phyloP scores from a whole-genome alignment of 495 filamentous ascomycete species.

The Daldinia concentrica region DNA sequence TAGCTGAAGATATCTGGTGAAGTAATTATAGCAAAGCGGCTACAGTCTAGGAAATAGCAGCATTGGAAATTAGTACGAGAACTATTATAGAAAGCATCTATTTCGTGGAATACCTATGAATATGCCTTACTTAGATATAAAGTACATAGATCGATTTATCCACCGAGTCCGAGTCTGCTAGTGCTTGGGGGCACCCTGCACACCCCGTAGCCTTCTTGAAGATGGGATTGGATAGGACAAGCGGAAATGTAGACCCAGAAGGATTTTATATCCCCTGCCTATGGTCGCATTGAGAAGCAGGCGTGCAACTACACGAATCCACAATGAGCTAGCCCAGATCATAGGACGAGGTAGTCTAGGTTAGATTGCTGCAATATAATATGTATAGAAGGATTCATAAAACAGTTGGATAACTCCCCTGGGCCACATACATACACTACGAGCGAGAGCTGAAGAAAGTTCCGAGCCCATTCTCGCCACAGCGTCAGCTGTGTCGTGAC shows the following conservation, averaged over 20 bases:
- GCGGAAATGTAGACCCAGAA: slow-evolving; percentile 25
- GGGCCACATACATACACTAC: not conserved
- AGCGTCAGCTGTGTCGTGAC: slow-evolving; percentile 22
- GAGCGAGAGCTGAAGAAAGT: slow-evolving; percentile 19
- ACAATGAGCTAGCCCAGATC: slow-evolving; percentile 24
- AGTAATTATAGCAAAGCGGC: not conserved
- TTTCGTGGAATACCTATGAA: not conserved
- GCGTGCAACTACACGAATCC: slow-evolving; percentile 28
- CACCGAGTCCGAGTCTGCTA: not conserved
- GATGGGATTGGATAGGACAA: slow-evolving; percentile 24
- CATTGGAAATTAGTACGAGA: not conserved
- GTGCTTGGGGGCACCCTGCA: not conserved
- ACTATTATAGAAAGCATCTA: not conserved
- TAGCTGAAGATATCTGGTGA: not conserved
- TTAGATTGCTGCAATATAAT: slow-evolving; percentile 17
- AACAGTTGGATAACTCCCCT: slow-evolving; percentile 13
- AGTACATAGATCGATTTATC: not conserved
- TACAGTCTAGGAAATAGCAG: not conserved
- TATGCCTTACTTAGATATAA: not conserved
- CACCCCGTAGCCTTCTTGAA: slow-evolving; percentile 11
- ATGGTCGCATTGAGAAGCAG: slow-evolving; percentile 28
- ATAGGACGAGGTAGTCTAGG: slow-evolving; percentile 18
- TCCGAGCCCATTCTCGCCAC: slow-evolving; percentile 14
- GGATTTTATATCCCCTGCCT: slow-evolving; percentile 28
- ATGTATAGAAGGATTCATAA: slow-evolving; percentile 31